These are phyloP conservation scores for Cryptosporidium bovis DNA, from an alignment of 169 alveolate genomes.

Conservation along the genomic window DNA sequence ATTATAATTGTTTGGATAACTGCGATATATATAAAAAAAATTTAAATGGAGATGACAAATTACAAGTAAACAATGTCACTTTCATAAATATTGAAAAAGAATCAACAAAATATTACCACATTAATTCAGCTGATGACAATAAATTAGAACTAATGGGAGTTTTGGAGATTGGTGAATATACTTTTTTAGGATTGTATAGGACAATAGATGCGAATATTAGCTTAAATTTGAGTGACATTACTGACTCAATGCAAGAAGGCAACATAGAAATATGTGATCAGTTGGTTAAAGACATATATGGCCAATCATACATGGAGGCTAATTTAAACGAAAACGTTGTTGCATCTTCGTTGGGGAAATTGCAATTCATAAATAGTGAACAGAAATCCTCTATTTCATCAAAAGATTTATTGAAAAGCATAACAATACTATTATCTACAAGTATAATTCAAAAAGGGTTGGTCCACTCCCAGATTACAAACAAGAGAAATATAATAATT, in stretches of 20 bases:
- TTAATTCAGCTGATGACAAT: background rate
- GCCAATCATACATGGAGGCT: slow-evolving; percentile 28
- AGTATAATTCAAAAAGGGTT: slow-evolving; percentile 39
- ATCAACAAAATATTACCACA: slow-evolving; percentile 17
- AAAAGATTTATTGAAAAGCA: slow-evolving; percentile 46
- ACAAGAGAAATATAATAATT: slow-evolving; percentile 28
- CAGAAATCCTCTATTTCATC: background rate
- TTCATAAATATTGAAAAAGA: slow-evolving; percentile 30
- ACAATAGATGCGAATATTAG: background rate
- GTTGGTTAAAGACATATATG: slow-evolving; percentile 57
- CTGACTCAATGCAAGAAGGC: slow-evolving; percentile 14
- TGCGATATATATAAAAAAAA: background rate
- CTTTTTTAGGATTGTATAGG: slow-evolving; percentile 35
- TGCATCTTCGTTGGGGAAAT: slow-evolving; percentile 62
- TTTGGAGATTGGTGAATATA: slow-evolving; percentile 45
- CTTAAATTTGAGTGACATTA: slow-evolving; percentile 18
- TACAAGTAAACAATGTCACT: background rate
- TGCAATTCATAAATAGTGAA: slow-evolving; percentile 16
- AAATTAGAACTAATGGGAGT: slow-evolving; percentile 15
- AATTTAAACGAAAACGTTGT: slow-evolving; percentile 38
- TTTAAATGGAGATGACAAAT: background rate
- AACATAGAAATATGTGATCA: slow-evolving; percentile 48
- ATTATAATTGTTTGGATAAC: slow-evolving; percentile 36
- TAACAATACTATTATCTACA: slow-evolving; percentile 23
- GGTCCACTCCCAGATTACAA: slow-evolving; percentile 22